Evolutionary conservation across 306 rosid genomes (phyloP).

Genomic region (Trifolium fragiferum): DNA sequence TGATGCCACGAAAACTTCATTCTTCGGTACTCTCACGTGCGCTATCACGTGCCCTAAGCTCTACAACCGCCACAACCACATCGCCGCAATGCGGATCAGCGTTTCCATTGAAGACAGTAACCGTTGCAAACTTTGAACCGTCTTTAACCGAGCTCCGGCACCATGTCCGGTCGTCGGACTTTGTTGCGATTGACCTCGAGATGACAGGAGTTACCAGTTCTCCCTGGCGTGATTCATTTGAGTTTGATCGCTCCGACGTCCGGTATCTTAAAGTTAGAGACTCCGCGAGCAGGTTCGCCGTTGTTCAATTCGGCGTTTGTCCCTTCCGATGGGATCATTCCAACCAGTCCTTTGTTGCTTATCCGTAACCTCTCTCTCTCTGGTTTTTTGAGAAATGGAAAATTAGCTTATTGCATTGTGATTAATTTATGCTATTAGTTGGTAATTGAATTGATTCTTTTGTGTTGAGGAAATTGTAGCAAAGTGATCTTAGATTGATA

Average conservation of each 20-base stretch:
- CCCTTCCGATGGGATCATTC: constrained; percentile 90
- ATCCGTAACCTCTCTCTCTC: constrained; percentile 60
- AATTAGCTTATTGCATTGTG: not conserved
- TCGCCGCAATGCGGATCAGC: constrained; percentile 36
- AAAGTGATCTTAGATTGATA: not conserved
- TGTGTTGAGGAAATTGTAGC: not conserved
- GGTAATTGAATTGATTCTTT: not conserved
- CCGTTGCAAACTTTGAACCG: constrained; percentile 73
- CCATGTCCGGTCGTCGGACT: constrained; percentile 75
- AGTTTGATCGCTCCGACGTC: constrained; percentile 85
- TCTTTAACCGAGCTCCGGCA: constrained; percentile 68
- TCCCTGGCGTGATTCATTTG: constrained; percentile 89
- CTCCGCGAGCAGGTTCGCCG: constrained; percentile 87
- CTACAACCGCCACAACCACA: constrained; percentile 35
- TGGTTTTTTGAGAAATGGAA: constrained; percentile 9
- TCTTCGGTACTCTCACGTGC: constrained; percentile 55
- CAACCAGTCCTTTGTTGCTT: constrained; percentile 61
- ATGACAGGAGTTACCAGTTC: constrained; percentile 94
- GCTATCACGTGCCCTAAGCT: constrained; percentile 58
- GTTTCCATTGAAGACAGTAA: constrained; percentile 79
- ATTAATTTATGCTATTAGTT: not conserved
- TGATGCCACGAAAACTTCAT: constrained; percentile 43
- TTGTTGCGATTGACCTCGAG: constrained; percentile 93
- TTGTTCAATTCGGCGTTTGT: constrained; percentile 88
- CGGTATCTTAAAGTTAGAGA: constrained; percentile 86